A percentile compares a stretch with the other conserved stretches of the same genome.
These are phyloP conservation scores for Colletotrichum camelliae DNA, from an alignment of 2,329 filamentous ascomycete species.

Conservation along the genomic window DNA sequence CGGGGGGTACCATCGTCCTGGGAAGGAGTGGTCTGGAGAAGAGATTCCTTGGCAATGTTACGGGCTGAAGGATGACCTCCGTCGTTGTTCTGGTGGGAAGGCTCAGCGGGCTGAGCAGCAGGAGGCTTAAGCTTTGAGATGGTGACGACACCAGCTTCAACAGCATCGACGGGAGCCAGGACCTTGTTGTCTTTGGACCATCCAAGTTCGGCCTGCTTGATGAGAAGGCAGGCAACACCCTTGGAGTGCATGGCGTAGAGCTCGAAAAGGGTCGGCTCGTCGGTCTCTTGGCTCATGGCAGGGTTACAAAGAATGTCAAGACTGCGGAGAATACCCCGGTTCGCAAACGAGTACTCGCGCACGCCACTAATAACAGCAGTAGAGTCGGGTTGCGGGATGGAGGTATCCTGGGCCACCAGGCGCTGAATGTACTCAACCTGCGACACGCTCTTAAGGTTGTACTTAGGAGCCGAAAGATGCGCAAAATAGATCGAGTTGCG, in stretches of 20 bases:
- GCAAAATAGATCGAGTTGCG: conserved; percentile 98
- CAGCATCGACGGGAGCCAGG: conserved; percentile 76
- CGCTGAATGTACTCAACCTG: conserved; percentile 89
- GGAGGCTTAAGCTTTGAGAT: conserved; percentile 71
- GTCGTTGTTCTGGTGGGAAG: conserved; percentile 43
- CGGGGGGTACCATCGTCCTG: conserved; percentile 33
- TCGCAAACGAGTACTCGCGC: conserved; percentile 90
- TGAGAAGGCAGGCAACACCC: conserved; percentile 87
- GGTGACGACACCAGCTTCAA: conserved; percentile 74
- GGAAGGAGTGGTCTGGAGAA: conserved; percentile 30
- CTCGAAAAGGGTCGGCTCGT: conserved; percentile 84
- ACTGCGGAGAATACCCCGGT: conserved; percentile 86
- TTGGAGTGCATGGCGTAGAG: conserved; percentile 97
- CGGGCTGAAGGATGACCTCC: conserved; percentile 28
- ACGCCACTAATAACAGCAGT: conserved; percentile 98
- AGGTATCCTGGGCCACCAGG: conserved; percentile 73
- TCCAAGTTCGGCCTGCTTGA: conserved; percentile 88
- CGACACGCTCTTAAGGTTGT: conserved; percentile 80
- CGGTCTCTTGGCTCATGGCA: conserved; percentile 64
- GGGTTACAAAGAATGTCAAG: conserved; percentile 84
- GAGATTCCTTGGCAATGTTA: conserved; percentile 39
- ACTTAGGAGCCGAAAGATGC: conserved; percentile 92
- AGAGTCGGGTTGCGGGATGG: conserved; percentile 84
- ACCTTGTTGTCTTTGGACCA: conserved; percentile 94
- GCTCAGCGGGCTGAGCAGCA: conserved; percentile 51